phyloP scores from a whole-genome alignment of 2,329 filamentous ascomycete species.

The Epichloe amarillans region DNA sequence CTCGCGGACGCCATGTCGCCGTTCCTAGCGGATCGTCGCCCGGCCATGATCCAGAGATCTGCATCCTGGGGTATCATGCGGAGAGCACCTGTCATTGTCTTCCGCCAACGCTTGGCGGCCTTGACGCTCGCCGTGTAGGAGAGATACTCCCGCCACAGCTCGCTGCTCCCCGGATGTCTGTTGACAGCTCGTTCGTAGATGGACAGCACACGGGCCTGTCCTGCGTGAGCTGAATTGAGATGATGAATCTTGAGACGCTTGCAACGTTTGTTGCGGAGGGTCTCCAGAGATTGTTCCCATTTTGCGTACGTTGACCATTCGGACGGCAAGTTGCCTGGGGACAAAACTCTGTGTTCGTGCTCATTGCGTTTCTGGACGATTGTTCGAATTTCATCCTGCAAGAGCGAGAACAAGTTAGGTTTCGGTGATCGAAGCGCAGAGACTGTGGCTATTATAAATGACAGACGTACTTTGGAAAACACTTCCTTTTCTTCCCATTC shows the following conservation, averaged over 20 bases:
- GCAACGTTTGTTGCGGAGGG: slow-evolving; percentile 69
- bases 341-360: slow-evolving; percentile 82
- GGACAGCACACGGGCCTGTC: slow-evolving; percentile 73
- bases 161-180: slow-evolving; percentile 65
- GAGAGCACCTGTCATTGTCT: slow-evolving; percentile 53
- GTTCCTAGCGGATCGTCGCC: slow-evolving; percentile 61
- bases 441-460: neutral
- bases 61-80: slow-evolving; percentile 75
- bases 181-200: slow-evolving; percentile 77
- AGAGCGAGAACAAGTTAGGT: neutral
- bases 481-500: slow-evolving; percentile 88
- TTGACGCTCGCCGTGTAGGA: slow-evolving; percentile 61
- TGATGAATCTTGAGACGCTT: slow-evolving; percentile 64
- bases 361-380: slow-evolving; percentile 85
- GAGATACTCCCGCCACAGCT: slow-evolving; percentile 83
- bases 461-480: slow-evolving; percentile 55
- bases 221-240: slow-evolving; percentile 50
- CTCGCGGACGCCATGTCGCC: slow-evolving; percentile 80
- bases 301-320: slow-evolving; percentile 78
- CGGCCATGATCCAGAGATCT: slow-evolving; percentile 77
- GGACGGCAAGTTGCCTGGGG: slow-evolving; percentile 58
- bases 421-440: neutral
- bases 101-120: slow-evolving; percentile 52
- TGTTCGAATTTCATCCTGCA: slow-evolving; percentile 75
- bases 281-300: slow-evolving; percentile 58